Evolutionary conservation across 805 yeast genomes (phyloP).

Genomic region (Cyberlindnera meyerae): DNA sequence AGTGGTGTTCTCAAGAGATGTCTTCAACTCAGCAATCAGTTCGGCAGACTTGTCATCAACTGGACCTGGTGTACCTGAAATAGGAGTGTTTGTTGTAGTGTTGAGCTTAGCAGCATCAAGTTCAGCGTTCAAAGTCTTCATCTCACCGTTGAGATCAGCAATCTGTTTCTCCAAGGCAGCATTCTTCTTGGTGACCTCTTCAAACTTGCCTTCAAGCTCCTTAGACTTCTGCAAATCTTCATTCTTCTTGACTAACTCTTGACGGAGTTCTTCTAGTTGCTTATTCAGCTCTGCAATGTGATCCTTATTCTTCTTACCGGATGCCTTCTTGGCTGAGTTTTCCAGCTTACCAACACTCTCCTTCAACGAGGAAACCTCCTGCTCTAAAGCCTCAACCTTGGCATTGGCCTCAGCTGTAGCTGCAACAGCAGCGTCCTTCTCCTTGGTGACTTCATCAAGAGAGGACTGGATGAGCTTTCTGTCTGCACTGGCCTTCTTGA

Average conservation of each 20-base stretch:
- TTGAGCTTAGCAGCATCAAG: slow-evolving; percentile 2
- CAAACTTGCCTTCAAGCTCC: slow-evolving; percentile 34
- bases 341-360: slow-evolving; percentile 12
- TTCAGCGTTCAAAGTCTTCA: neutral
- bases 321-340: neutral
- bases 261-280: slow-evolving; percentile 9
- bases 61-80: neutral
- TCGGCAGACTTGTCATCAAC: slow-evolving; percentile 9
- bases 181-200: slow-evolving; percentile 24
- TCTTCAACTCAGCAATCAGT: slow-evolving; percentile 2
- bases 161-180: neutral
- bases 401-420: neutral
- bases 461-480: slow-evolving; percentile 13
- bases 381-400: slow-evolving; percentile 16
- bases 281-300: slow-evolving; percentile 5
- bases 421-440: slow-evolving; percentile 10
- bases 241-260: slow-evolving; percentile 21
- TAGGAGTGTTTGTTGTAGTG: neutral
- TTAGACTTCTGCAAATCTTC: slow-evolving; percentile 28
- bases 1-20: slow-evolving; percentile 1
- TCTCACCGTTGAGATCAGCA: neutral
- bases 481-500: slow-evolving; percentile 22
- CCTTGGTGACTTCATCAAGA: slow-evolving; percentile 16
- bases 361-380: neutral
- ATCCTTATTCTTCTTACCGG: neutral